Evolutionary conservation across 2,329 filamentous ascomycete genomes (phyloP), one percentile per base, ranked within the genome.

Genomic region (Cordyceps militaris): DNA sequence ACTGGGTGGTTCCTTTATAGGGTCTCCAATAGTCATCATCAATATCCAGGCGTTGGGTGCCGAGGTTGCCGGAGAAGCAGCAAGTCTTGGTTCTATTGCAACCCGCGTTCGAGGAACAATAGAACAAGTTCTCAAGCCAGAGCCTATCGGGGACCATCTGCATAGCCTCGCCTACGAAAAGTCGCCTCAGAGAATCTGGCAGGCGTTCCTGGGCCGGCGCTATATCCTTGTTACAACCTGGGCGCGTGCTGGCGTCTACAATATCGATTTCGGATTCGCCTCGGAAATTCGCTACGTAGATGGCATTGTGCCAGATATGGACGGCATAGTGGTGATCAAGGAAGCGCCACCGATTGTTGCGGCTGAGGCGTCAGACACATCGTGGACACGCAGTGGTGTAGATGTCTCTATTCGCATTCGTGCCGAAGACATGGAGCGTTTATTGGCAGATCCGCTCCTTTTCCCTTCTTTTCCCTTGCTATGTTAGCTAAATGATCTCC

Each of bases 191-290:
- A 16, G 38, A 3, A 19, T 40, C n/a, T 40, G 38, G 38, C 38
- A 40, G 49, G 64, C 64, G 0, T 68, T 68, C 3, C 34, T 68
- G 0, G 65, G 66, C 3, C 38, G 30, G 2, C 61, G 62, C 0
- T 64, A 67, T 28, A 63, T 67, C 2, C 36, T 68, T 1, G 64
- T 67, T 0, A 67, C 66, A 6, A 67, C 61, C 0, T 67, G 66
- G 66, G 64, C 61, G 1, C 59, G 65, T 1, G 62, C 66, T 0
- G 65, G 65, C 0, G 48, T 67, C 2, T 67, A 67, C n/a, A 58
- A 61, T 8, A 55, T 67, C 1, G 63, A 67, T 19, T 67, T 67
- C 43, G 66, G 66, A 0, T 32, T 66, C 4, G 61, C 47, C 1
- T 59, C 60, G 16, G 61, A 44, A 1, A 59, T 60, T n/a, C n/a